Conservation (phyloP, 2,329 filamentous ascomycete species). For the Monilinia aucupariae region DNA sequence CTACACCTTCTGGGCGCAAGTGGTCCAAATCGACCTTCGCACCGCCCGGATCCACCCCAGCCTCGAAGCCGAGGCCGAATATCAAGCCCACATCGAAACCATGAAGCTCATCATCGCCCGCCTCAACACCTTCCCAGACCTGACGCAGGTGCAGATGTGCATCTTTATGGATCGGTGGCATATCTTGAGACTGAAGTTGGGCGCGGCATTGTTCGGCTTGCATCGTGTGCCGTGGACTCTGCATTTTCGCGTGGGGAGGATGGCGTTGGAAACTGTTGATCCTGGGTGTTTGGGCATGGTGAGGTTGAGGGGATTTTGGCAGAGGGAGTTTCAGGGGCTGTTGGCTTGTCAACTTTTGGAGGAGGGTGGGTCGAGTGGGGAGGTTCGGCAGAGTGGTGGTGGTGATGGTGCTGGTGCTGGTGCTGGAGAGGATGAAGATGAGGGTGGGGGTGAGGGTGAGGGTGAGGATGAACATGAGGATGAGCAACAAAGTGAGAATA, state of each 20-base stretch:
- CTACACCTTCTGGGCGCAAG: background rate
- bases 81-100: background rate
- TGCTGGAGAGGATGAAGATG: no score
- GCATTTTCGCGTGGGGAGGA: background rate
- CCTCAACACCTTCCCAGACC: background rate
- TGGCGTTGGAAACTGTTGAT: background rate
- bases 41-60: background rate
- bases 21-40: background rate
- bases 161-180: background rate
- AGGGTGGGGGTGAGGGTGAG: background rate
- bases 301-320: background rate
- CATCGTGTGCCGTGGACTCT: fast-evolving
- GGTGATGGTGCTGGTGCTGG: no score
- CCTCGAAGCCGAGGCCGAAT: background rate
- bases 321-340: background rate
- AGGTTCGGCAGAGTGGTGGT: no score
- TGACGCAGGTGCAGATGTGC: background rate
- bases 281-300: background rate
- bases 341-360: no score
- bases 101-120: background rate
- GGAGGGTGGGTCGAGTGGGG: no score
- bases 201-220: background rate
- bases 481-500: no score
- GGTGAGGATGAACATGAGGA: no score
- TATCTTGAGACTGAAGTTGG: background rate